These are phyloP conservation scores for Fraxinus anomala DNA, from an alignment of 257 asterid species.

Conservation along the genomic window DNA sequence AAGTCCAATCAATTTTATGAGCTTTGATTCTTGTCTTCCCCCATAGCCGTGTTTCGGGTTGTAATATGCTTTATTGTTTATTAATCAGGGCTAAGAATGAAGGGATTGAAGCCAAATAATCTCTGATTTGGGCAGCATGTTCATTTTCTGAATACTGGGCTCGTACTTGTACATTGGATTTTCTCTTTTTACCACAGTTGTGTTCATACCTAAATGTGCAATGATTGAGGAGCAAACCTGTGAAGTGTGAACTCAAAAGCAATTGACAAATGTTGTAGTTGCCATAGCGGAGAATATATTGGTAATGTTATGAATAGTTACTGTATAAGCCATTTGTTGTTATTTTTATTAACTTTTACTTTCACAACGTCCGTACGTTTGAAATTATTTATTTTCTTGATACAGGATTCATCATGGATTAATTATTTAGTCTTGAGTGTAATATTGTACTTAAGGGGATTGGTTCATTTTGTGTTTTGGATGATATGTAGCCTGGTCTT, in stretches of 20 bases:
- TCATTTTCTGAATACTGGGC: too few species aligned
- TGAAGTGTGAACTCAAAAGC: too few species aligned
- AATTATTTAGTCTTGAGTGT: neutral
- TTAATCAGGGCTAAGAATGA: too few species aligned
- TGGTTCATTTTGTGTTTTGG: neutral
- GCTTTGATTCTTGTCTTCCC: constrained; percentile 20
- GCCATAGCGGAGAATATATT: too few species aligned
- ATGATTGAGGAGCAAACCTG: too few species aligned
- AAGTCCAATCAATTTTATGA: constrained; percentile 19
- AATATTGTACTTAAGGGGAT: constrained; percentile 6
- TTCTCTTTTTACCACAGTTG: too few species aligned
- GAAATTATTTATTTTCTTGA: neutral
- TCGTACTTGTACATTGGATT: too few species aligned
- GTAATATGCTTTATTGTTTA: too few species aligned
- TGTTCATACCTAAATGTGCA: too few species aligned
- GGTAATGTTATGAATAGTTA: neutral
- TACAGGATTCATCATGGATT: neutral
- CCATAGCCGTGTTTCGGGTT: neutral
- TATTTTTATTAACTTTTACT: neutral
- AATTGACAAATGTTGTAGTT: too few species aligned
- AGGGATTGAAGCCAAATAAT: too few species aligned
- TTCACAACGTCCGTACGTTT: neutral
- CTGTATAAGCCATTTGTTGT: neutral
- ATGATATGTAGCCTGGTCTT: neutral
- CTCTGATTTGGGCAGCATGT: too few species aligned